These are phyloP conservation scores for Ustilago esculenta DNA, from an alignment of 1,284 basidiomycete genomes.

Conservation along the genomic window DNA sequence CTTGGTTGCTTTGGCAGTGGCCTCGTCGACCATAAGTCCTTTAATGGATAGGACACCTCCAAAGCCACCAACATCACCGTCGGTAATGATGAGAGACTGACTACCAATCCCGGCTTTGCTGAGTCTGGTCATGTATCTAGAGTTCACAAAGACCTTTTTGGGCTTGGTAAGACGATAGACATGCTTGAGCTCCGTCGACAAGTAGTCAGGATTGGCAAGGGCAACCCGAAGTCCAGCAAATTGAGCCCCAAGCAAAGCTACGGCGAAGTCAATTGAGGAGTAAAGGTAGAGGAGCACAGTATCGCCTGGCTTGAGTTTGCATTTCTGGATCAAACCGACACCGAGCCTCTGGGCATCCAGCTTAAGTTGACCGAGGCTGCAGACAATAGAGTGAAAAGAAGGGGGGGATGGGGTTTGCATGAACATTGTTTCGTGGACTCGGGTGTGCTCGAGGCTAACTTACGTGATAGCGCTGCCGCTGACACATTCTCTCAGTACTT, in stretches of 20 bases:
- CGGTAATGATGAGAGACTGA: constrained; percentile 12
- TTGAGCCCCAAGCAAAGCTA: constrained; percentile 25
- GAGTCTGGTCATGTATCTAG: constrained; percentile 5
- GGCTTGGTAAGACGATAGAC: constrained; percentile 29
- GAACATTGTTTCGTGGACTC: no score
- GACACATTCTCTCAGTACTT: constrained; percentile 19
- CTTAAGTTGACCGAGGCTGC: constrained; percentile 35
- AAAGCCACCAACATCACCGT: constrained; percentile 8
- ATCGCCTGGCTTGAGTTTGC: constrained; percentile 41
- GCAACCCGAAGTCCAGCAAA: constrained; percentile 39
- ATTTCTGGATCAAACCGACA: constrained; percentile 17
- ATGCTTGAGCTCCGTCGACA: constrained; percentile 33
- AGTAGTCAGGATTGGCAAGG: constrained; percentile 36
- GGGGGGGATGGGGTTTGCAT: neutral
- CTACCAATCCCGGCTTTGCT: constrained; percentile 15
- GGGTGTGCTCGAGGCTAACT: neutral
- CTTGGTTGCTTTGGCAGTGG: constrained; percentile 6
- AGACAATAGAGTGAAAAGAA: neutral
- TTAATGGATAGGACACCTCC: constrained; percentile 19
- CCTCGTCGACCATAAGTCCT: constrained; percentile 11
- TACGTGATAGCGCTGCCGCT: constrained; percentile 14
- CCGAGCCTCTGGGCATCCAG: constrained; percentile 37
- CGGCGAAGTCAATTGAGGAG: constrained; percentile 39
- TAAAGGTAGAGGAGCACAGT: constrained; percentile 29
- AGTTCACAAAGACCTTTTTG: constrained; percentile 32